These are phyloP conservation scores for Epichloe aotearoae DNA, from an alignment of 2,329 filamentous ascomycete species.

Conservation along the genomic window DNA sequence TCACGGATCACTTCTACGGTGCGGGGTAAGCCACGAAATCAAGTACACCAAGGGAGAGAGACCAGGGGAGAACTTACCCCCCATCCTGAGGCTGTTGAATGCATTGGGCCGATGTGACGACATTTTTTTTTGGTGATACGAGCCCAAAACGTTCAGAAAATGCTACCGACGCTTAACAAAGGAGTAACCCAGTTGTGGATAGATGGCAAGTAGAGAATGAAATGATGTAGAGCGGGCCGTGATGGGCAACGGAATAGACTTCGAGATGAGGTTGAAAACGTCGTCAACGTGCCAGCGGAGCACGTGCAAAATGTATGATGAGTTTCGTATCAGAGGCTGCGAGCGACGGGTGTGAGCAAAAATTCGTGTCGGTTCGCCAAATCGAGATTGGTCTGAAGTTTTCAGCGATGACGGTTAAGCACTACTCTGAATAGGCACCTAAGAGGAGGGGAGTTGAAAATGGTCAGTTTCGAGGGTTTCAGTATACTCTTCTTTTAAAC, in stretches of 20 bases:
- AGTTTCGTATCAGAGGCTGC: neutral
- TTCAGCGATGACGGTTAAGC: neutral
- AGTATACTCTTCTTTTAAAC: neutral
- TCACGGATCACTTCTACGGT: slow-evolving; percentile 84
- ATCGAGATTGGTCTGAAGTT: slow-evolving; percentile 1
- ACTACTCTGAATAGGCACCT: slow-evolving; percentile 2
- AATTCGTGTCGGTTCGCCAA: neutral
- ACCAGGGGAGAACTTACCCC: slow-evolving; percentile 51
- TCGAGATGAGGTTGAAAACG: neutral
- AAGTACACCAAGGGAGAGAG: slow-evolving; percentile 5
- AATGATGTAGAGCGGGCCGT: slow-evolving; percentile 20
- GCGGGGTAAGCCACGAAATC: slow-evolving; percentile 13
- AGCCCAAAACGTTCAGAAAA: slow-evolving; percentile 14
- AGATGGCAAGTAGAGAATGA: slow-evolving; percentile 17
- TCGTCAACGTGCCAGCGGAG: neutral
- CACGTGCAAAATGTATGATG: neutral
- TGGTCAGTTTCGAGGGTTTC: neutral
- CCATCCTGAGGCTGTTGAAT: slow-evolving; percentile 83
- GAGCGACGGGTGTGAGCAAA: neutral
- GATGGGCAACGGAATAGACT: slow-evolving; percentile 19
- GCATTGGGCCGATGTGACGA: slow-evolving; percentile 85
- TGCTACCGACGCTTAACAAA: slow-evolving; percentile 15
- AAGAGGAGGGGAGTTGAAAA: neutral
- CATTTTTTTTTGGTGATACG: slow-evolving; percentile 37
- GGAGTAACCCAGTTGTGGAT: slow-evolving; percentile 11